Evolutionary conservation across 306 rosid genomes (phyloP), one percentile per base, ranked within the genome.

Genomic region (Abrus precatorius): DNA sequence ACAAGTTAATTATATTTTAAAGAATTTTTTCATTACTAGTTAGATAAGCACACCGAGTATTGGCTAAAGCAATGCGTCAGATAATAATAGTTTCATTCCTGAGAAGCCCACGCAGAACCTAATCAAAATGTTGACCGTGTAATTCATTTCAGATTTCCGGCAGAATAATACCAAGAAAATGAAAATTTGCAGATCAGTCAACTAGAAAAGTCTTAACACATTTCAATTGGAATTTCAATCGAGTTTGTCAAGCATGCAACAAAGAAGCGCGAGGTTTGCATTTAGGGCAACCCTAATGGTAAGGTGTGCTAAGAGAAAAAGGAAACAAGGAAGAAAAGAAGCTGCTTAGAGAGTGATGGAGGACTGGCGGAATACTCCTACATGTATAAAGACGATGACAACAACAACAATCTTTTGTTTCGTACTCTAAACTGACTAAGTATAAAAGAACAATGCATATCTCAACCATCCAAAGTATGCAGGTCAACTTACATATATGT

Each of bases 331-430:
- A 47, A 78, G 14, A 53, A 63, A 57, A 33, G 4, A 9, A 69
- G 10, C 9, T 33, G 32, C 69, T 57, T 20, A 56, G 56, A 74
- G 20, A 57, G 53, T 38, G 54, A 33, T 9, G 61, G 40, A 57
- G 36, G 30, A 12, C 29, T 61, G 55, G 12, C 55, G 27, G 59
- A 36, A 63, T 62, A 53, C 57, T 75, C 44, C 66, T 57, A 66
- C 73, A 47, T 8, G 68, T 50, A 81, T 56, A 20, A 45, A 9
- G 66, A 74, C 68, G 68, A 74, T 27, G 13, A 32, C 36, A 1
- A 74, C 78, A 36, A 76, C 68, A 68, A 45, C 78, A 53, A 72
- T 44, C 6, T 71, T 80, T 65, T 55, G 50, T 59, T 61, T 36
- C 75, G 62, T 28, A 75, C 55, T 59, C 45, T 52, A 73, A 66